Evolutionary conservation across 2,329 filamentous ascomycete species (phyloP), one percentile per base, ranked within the genome.

Genomic region (Exserohilum turcica): DNA sequence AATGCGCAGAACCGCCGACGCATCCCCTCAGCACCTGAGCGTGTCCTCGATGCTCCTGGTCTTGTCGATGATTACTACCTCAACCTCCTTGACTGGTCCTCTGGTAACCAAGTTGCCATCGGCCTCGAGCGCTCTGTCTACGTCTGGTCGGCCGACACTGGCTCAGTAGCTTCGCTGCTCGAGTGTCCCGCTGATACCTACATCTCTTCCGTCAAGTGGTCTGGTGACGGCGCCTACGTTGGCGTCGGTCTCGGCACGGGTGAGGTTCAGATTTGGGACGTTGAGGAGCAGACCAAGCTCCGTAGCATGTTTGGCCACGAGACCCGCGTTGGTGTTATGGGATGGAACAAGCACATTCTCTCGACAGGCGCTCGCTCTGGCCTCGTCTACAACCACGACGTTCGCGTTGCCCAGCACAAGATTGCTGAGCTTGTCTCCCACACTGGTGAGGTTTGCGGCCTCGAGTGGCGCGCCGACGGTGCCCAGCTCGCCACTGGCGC

Each of bases 251-350:
- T 99, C 44, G 93, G 92, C 57, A 91, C 91, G 32, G 94, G 94
- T 55, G 94, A 99, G 76, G 91, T 99, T 32, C 94, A 99, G 80
- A 99, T 99, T 79, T 99, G 94, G 93, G 94, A 97, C 69, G 93
- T 97, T 24, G 90, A 96, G 67, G 94, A 99, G 76, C 86, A 89
- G 57, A 88, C 87, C 71, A 97, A 97, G 84, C 88, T 99, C 54
- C 92, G 94, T 75, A 97, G 92, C 82, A 99, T 99, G 94, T 90
- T 92, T 74, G 94, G 94, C 56, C 94, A 99, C 73, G 93, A 97
- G 71, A 93, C 91, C 33, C 92, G 94, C 49, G 93, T 99, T 60
- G 91, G 92, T 72, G 93, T 96, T 61, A 97, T 97, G 92, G 73
- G 92, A 71, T 99, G 94, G 94, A 96, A 91, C 83, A 97, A 97